Conservation (phyloP, 225 moss, liverwort and hornwort species). For the Thuidium tamariscinum region DNA sequence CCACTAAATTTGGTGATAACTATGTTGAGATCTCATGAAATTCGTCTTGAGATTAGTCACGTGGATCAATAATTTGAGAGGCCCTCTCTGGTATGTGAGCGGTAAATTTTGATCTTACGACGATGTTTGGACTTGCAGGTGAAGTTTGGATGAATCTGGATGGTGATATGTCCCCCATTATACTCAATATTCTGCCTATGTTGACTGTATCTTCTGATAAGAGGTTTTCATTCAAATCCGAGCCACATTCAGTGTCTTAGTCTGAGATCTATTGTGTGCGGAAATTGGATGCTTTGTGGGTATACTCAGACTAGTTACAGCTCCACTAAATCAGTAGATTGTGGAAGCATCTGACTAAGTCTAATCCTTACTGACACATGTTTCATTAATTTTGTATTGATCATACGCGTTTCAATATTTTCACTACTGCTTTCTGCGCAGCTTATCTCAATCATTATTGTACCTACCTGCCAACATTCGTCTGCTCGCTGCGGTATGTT, state of each 20-base stretch:
- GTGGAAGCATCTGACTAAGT: not conserved
- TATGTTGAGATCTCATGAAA: not conserved
- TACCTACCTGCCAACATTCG: slow-evolving; percentile 61
- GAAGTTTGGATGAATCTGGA: slow-evolving; percentile 90
- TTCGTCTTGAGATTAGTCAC: not conserved
- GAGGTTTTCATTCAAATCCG: slow-evolving; percentile 3
- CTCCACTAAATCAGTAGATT: not conserved
- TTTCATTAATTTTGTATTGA: not conserved
- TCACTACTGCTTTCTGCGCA: slow-evolving; percentile 10
- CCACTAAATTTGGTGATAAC: not conserved
- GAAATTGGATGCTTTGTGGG: not conserved
- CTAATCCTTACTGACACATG: not conserved
- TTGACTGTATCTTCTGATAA: slow-evolving; percentile 27
- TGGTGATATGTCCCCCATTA: slow-evolving; percentile 63
- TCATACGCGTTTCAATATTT: not conserved
- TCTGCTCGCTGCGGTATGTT: slow-evolving; percentile 63
- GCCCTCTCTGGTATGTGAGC: not conserved
- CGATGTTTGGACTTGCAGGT: slow-evolving; percentile 27
- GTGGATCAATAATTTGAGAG: not conserved
- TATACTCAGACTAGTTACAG: not conserved
- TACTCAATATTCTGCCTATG: slow-evolving; percentile 66
- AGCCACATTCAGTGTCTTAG: not conserved
- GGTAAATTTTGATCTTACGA: not conserved
- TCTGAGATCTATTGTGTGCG: not conserved
- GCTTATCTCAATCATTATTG: slow-evolving; percentile 47